These are phyloP conservation scores for Triticum monococcum DNA, from an alignment of 176 grass and related monocot species.

Conservation along the genomic window DNA sequence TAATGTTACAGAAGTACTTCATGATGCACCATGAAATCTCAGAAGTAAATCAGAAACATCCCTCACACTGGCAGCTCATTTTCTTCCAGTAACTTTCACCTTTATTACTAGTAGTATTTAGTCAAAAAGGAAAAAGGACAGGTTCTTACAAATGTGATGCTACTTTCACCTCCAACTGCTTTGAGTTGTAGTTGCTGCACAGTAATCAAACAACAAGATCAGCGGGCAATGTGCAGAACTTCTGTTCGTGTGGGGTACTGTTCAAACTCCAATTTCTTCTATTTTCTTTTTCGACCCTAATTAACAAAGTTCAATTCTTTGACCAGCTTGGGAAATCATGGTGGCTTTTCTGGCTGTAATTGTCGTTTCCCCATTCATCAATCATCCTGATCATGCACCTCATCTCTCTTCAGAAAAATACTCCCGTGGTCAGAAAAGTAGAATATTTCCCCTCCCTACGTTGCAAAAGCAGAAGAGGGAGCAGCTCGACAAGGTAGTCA, in stretches of 20 bases:
- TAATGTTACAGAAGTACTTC: constrained; percentile 1
- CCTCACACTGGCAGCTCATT: background rate
- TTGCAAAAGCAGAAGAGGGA: constrained; percentile 9
- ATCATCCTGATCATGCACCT: constrained; percentile 39
- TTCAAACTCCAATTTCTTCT: background rate
- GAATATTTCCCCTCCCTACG: constrained; percentile 21
- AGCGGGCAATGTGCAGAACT: background rate
- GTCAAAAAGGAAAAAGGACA: no score
- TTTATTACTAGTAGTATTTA: background rate
- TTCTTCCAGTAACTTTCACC: background rate
- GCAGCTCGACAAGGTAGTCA: constrained; percentile 46
- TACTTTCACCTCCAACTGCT: background rate
- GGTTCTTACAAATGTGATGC: background rate
- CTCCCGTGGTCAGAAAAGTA: constrained; percentile 24
- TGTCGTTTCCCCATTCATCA: constrained; percentile 39
- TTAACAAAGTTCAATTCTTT: constrained; percentile 20
- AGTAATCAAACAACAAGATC: background rate
- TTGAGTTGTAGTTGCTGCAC: background rate
- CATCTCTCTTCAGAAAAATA: background rate
- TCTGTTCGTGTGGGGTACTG: background rate
- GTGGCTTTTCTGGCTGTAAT: constrained; percentile 27
- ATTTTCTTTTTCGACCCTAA: background rate
- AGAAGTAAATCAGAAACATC: constrained; percentile 27
- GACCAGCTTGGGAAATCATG: constrained; percentile 40
- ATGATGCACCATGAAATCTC: background rate